Percentiles rank a stretch among this genome's conserved stretches.
These are phyloP conservation scores for Ottelia alismoides DNA, from an alignment of 106 monocot genomes.

Conservation along the genomic window DNA sequence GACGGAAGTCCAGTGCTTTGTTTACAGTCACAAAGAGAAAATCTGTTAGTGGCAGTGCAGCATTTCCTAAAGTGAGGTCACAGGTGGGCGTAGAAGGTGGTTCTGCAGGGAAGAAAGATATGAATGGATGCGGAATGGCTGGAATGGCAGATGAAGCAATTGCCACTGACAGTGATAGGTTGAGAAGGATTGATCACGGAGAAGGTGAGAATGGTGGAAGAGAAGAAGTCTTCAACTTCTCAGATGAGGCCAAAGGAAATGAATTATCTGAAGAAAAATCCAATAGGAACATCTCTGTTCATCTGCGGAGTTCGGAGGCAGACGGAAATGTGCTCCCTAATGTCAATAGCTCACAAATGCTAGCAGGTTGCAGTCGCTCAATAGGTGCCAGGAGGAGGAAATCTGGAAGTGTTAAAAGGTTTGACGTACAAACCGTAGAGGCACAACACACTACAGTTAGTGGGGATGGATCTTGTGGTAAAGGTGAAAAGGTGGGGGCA, in stretches of 20 bases:
- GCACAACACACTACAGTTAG: background rate
- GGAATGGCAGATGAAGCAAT: background rate
- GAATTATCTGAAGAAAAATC: conserved; percentile 1
- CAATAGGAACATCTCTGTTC: conserved; percentile 9
- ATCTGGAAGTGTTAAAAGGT: conserved; percentile 71
- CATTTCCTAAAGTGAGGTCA: background rate
- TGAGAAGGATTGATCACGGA: background rate
- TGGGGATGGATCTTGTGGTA: conserved; percentile 1
- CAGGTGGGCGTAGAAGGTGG: background rate
- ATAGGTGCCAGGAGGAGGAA: conserved; percentile 64
- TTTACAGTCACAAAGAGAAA: conserved; percentile 19
- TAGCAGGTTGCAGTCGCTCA: conserved; percentile 5
- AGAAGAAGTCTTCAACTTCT: background rate
- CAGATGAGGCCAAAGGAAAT: background rate
- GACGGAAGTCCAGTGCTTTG: conserved; percentile 23
- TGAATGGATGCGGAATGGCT: background rate
- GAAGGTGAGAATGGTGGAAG: background rate
- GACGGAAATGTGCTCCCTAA: conserved; percentile 26
- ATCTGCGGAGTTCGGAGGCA: conserved; percentile 6
- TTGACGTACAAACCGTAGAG: conserved; percentile 23
- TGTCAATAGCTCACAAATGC: conserved; percentile 9
- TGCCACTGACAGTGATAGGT: background rate
- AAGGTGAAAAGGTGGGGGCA: conserved; percentile 22
- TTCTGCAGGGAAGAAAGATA: background rate
- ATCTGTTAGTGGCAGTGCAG: conserved; percentile 1